phyloP scores from a whole-genome alignment of 2,329 filamentous ascomycete species.

The Cryphonectria nitschkei region DNA sequence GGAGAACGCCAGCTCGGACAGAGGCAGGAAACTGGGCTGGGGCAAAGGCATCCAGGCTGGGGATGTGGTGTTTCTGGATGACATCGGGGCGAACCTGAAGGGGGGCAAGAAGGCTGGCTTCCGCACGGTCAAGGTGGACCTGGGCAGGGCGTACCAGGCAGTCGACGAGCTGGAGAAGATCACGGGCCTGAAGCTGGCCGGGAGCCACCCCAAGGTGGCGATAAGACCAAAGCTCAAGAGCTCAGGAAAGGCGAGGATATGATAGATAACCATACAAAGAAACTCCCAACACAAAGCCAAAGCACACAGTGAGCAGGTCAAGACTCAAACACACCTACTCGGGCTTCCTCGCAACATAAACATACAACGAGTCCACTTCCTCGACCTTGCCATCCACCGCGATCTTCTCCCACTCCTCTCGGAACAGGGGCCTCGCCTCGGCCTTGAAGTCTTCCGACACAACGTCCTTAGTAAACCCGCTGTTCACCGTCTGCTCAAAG shows the following conservation, averaged over 20 bases:
- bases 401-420: constrained; percentile 37
- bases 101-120: constrained; percentile 75
- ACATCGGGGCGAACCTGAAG: constrained; percentile 93
- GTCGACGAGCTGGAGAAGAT: constrained; percentile 78
- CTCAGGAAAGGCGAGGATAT: constrained; percentile 47
- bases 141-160: constrained; percentile 79
- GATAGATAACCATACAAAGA: constrained; percentile 32
- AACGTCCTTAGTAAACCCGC: constrained; percentile 31
- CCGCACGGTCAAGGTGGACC: constrained; percentile 79
- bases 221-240: constrained; percentile 42
- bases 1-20: constrained; percentile 48
- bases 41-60: constrained; percentile 57
- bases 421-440: constrained; percentile 36
- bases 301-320: no score
- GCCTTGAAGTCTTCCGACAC: constrained; percentile 32
- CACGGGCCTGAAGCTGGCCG: constrained; percentile 69
- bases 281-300: no score
- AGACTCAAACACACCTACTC: neutral
- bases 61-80: constrained; percentile 87
- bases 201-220: constrained; percentile 55
- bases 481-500: constrained; percentile 35
- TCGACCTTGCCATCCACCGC: constrained; percentile 38
- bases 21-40: constrained; percentile 49
- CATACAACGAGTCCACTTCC: constrained; percentile 36
- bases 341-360: constrained; percentile 36